These are phyloP conservation scores for Erythrobasidium yunnanense DNA, from an alignment of 768 basidiomycete genomes.

Conservation along the genomic window DNA sequence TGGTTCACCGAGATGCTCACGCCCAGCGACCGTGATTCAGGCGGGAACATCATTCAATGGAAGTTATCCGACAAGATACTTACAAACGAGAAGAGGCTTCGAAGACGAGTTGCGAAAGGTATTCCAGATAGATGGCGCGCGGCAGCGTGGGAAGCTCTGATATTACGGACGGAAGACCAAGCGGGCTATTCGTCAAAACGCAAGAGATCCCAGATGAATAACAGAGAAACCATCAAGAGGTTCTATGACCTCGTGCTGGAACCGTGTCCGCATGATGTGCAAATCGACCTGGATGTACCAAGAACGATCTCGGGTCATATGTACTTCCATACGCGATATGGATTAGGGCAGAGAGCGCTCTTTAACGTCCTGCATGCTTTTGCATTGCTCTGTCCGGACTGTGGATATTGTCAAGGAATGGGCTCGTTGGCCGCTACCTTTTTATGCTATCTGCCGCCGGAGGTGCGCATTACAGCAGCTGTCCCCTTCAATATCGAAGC, in stretches of 20 bases:
- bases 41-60: conserved; percentile 8
- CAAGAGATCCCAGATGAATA: too few relatives aligned
- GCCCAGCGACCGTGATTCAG: not conserved
- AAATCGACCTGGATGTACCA: conserved; percentile 96
- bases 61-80: not conserved
- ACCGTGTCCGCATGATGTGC: conserved; percentile 81
- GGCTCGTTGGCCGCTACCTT: conserved; percentile 91
- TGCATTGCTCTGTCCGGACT: conserved; percentile 75
- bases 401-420: conserved; percentile 99
- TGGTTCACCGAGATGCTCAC: conserved; percentile 24
- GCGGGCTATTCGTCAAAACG: too few relatives aligned
- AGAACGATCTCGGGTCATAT: conserved; percentile 90
- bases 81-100: conserved; percentile 39
- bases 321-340: conserved; percentile 89
- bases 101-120: conserved; percentile 78
- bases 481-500: not conserved
- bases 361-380: conserved; percentile 93
- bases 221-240: too few relatives aligned
- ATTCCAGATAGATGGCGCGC: conserved; percentile 91
- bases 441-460: conserved; percentile 83
- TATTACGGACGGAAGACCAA: conserved; percentile 39
- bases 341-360: conserved; percentile 83
- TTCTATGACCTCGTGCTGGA: conserved; percentile 59
- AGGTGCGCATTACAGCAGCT: conserved; percentile 42
- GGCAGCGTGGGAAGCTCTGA: conserved; percentile 79